A percentile compares a stretch with the other conserved stretches of the same genome.
Conservation (phyloP, 441 rosid species). For the Adansonia rubrostipa region DNA sequence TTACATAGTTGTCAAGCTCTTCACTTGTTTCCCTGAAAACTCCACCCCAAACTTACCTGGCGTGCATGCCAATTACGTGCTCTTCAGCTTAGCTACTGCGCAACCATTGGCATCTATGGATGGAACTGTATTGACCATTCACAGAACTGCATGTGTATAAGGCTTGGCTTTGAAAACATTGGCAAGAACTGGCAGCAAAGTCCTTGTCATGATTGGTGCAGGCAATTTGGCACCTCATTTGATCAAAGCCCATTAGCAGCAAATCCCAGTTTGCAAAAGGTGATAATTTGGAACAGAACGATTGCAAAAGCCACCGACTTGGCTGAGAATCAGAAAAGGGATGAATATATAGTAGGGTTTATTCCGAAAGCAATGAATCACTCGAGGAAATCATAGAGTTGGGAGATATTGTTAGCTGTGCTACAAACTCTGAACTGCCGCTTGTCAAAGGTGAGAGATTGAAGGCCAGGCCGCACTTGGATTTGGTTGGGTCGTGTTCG, state of each 20-base stretch:
- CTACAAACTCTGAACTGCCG: conserved; percentile 72
- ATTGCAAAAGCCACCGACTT: conserved; percentile 55
- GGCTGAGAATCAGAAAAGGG: conserved; percentile 44
- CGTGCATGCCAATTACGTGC: conserved; percentile 74
- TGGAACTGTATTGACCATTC: conserved; percentile 75
- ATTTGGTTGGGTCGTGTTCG: conserved; percentile 85
- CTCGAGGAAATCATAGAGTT: conserved; percentile 59
- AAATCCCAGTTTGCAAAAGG: conserved; percentile 61
- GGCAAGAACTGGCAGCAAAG: conserved; percentile 58
- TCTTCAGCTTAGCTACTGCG: conserved; percentile 80
- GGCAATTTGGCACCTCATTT: conserved; percentile 85
- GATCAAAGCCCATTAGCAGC: conserved; percentile 81
- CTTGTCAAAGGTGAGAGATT: conserved; percentile 68
- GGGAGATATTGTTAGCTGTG: conserved; percentile 86
- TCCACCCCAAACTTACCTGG: conserved; percentile 69
- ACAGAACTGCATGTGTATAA: conserved; percentile 79
- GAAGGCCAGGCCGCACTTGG: conserved; percentile 79
- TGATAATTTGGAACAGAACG: conserved; percentile 81
- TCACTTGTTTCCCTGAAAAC: conserved; percentile 80
- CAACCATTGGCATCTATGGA: conserved; percentile 78
- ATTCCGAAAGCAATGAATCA: conserved; percentile 53
- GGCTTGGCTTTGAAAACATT: conserved; percentile 74
- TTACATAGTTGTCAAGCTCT: conserved; percentile 88
- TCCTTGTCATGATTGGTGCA: conserved; percentile 85
- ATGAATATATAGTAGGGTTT: conserved; percentile 37